These are phyloP conservation scores for Xylaria sp. DNA, from an alignment of 2,329 filamentous ascomycete genomes.

Conservation along the genomic window DNA sequence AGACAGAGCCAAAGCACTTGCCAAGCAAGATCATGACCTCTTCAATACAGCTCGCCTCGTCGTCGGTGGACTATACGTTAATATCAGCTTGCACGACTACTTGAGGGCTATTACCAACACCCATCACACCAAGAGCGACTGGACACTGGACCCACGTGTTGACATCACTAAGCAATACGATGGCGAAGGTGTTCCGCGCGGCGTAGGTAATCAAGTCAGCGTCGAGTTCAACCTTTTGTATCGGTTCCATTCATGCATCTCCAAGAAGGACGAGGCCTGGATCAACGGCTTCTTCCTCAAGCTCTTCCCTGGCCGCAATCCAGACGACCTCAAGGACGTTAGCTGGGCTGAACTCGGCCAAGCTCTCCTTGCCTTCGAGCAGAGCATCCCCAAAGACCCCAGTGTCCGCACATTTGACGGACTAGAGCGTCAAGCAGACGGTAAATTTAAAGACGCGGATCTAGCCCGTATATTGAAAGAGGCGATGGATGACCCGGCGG, in stretches of 20 bases:
- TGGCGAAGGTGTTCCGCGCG: conserved; percentile 61
- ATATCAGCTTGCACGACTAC: conserved; percentile 69
- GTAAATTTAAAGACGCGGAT: conserved; percentile 67
- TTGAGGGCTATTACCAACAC: conserved; percentile 70
- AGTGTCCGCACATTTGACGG: conserved; percentile 61
- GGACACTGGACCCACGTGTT: conserved; percentile 72
- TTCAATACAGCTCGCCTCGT: conserved; percentile 68
- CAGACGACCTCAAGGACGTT: conserved; percentile 42
- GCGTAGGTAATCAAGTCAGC: conserved; percentile 73
- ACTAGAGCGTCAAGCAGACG: conserved; percentile 60
- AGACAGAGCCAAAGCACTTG: conserved; percentile 50
- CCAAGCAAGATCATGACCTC: conserved; percentile 62
- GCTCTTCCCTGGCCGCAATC: conserved; percentile 52
- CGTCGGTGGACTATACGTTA: conserved; percentile 65
- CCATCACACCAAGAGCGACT: conserved; percentile 67
- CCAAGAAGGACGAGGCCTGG: conserved; percentile 70
- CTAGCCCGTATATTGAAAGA: conserved; percentile 66
- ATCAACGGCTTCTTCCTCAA: conserved; percentile 65
- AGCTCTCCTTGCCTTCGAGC: conserved; percentile 52
- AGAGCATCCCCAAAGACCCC: conserved; percentile 56
- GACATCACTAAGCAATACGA: conserved; percentile 63
- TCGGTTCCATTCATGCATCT: conserved; percentile 72
- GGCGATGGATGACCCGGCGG: conserved; percentile 70
- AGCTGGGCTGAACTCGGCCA: conserved; percentile 43
- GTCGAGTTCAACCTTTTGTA: conserved; percentile 77